Evolutionary conservation across 2,329 filamentous ascomycete genomes (phyloP).

Genomic region (Zopfia rhizophila): DNA sequence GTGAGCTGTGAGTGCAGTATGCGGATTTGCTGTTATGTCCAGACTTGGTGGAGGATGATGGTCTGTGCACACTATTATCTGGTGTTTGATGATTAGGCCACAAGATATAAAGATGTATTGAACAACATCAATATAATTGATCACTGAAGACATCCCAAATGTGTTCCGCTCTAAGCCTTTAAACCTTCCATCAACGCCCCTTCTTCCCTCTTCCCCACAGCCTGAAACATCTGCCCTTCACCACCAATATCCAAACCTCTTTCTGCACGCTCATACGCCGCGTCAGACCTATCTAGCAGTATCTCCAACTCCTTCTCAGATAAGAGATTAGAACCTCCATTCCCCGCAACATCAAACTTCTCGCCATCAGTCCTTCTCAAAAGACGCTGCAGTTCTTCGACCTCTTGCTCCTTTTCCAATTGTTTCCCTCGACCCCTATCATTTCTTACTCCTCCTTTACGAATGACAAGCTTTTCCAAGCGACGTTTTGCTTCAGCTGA

Average conservation of each 20-base stretch:
- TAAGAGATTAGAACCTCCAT: constrained; percentile 72
- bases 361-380: constrained; percentile 73
- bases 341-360: constrained; percentile 65
- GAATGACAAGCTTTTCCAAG: constrained; percentile 93
- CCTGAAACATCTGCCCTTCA: constrained; percentile 69
- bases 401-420: constrained; percentile 54
- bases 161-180: constrained; percentile 48
- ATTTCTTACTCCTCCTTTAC: constrained; percentile 77
- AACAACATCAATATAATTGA: too few species aligned
- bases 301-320: constrained; percentile 80
- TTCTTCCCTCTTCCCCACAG: constrained; percentile 80
- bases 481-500: constrained; percentile 92
- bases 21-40: too few species aligned
- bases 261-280: constrained; percentile 77
- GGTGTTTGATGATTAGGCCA: too few species aligned
- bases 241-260: constrained; percentile 79
- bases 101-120: too few species aligned
- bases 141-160: too few species aligned
- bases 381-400: constrained; percentile 60
- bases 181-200: constrained; percentile 62
- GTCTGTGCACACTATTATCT: too few species aligned
- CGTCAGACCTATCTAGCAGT: constrained; percentile 78
- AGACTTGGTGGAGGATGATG: too few species aligned
- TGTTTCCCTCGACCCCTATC: constrained; percentile 65
- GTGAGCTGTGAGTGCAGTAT: too few species aligned